phyloP scores from a whole-genome alignment of 2,329 filamentous ascomycete species.

The Nothomitra cinnamomea region DNA sequence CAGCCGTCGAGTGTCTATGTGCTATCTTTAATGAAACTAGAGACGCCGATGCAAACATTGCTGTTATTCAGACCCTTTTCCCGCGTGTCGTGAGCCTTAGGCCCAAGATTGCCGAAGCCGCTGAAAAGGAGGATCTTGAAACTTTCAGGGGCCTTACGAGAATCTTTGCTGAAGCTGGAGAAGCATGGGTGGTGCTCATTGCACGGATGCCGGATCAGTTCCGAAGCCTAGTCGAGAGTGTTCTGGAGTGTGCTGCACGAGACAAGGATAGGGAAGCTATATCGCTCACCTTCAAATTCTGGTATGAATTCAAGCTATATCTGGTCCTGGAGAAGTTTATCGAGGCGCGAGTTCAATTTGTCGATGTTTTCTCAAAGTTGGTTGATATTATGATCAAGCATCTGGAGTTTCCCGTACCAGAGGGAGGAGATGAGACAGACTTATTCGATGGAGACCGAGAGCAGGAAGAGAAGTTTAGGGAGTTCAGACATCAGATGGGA shows the following conservation, averaged over 20 bases:
- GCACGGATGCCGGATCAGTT: conserved; percentile 71
- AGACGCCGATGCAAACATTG: conserved; percentile 80
- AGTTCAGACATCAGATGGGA: conserved; percentile 93
- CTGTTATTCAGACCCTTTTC: conserved; percentile 66
- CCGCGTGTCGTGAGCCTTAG: conserved; percentile 61
- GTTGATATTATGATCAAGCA: conserved; percentile 89
- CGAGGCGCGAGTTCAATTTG: conserved; percentile 56
- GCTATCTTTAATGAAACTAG: conserved; percentile 81
- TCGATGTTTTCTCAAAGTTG: conserved; percentile 72
- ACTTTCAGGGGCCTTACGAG: conserved; percentile 76
- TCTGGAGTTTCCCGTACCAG: conserved; percentile 68
- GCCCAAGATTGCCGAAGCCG: conserved; percentile 58
- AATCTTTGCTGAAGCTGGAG: conserved; percentile 81
- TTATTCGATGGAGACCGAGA: conserved; percentile 92
- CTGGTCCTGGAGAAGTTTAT: conserved; percentile 81
- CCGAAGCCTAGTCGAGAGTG: conserved; percentile 66
- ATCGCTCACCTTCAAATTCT: conserved; percentile 87
- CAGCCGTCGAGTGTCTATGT: conserved; percentile 83
- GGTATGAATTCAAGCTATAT: conserved; percentile 97
- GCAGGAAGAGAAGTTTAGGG: conserved; percentile 89
- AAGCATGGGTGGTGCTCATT: conserved; percentile 86
- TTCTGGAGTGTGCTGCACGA: conserved; percentile 78
- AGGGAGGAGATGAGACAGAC: conserved; percentile 57
- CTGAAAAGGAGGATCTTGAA: conserved; percentile 68
- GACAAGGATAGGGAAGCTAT: conserved; percentile 86